These are phyloP conservation scores for Casuarina cunninghamiana DNA, from an alignment of 306 rosid genomes.

Conservation along the genomic window DNA sequence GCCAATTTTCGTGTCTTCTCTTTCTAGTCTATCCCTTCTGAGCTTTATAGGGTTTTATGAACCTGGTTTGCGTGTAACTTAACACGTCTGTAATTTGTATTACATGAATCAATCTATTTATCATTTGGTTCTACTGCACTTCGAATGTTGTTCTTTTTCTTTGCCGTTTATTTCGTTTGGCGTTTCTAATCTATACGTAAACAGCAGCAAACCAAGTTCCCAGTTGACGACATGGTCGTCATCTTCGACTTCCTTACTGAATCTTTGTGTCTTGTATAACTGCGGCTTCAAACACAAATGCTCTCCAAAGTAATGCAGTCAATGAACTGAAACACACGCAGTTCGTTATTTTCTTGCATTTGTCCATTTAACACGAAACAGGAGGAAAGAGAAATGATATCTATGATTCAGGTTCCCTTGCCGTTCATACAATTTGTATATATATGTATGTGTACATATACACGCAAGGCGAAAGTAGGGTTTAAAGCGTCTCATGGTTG, in stretches of 20 bases:
- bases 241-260: background rate
- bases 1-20: constrained; percentile 9
- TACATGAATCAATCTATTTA: background rate
- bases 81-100: background rate
- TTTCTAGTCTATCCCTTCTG: constrained; percentile 60
- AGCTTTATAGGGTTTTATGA: constrained; percentile 33
- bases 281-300: background rate
- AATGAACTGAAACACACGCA: background rate
- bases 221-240: background rate
- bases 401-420: too few species aligned
- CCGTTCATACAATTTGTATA: too few species aligned
- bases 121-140: too few species aligned
- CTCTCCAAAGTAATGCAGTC: background rate
- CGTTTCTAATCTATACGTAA: background rate
- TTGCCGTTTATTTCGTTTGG: background rate
- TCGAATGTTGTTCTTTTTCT: background rate
- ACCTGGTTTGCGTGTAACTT: background rate
- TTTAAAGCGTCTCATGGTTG: too few species aligned
- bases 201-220: background rate
- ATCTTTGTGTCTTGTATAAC: background rate
- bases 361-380: background rate
- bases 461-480: too few species aligned
- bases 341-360: background rate
- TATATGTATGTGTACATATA: too few species aligned
- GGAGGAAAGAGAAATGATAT: too few species aligned